Evolutionary conservation across 768 basidiomycete genomes (phyloP).

Genomic region (Hygrophorus pudorinus): DNA sequence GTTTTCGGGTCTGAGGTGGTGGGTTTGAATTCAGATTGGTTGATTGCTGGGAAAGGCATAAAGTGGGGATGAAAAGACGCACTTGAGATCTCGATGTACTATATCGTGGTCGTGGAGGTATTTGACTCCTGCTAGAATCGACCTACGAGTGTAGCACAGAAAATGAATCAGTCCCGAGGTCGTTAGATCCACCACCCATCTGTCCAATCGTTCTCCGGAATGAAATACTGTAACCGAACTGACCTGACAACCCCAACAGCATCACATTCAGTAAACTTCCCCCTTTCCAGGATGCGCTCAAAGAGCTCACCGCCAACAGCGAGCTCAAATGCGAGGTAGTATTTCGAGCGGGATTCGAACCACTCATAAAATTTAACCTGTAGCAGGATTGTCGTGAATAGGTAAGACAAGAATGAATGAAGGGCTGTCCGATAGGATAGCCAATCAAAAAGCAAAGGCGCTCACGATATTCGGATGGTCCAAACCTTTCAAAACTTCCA

Average conservation of each 20-base stretch:
- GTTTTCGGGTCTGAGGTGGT: constrained; percentile 71
- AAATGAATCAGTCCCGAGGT: constrained; percentile 1
- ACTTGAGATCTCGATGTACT: constrained; percentile 96
- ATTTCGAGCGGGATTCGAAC: constrained; percentile 92
- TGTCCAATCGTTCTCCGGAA: background rate
- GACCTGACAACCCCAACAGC: constrained; percentile 70
- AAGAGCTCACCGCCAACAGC: constrained; percentile 94
- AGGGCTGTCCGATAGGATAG: too few species aligned
- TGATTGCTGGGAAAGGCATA: constrained; percentile 1
- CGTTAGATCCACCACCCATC: too few species aligned
- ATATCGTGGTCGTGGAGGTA: constrained; percentile 91
- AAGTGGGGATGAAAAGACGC: constrained; percentile 11
- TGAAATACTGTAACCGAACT: constrained; percentile 15
- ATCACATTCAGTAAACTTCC: constrained; percentile 91
- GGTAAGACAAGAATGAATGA: background rate
- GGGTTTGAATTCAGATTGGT: background rate
- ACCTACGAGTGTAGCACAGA: constrained; percentile 32
- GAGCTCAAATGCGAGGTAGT: constrained; percentile 92
- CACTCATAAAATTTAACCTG: constrained; percentile 95
- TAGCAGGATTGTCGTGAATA: background rate
- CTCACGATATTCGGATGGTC: constrained; percentile 84
- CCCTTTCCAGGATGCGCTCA: constrained; percentile 71
- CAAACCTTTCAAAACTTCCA: constrained; percentile 83
- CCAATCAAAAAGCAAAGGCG: constrained; percentile 16
- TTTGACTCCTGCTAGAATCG: constrained; percentile 72